Evolutionary conservation across 1,139 yeast genomes (phyloP).

Genomic region (Diutina rugosa): DNA sequence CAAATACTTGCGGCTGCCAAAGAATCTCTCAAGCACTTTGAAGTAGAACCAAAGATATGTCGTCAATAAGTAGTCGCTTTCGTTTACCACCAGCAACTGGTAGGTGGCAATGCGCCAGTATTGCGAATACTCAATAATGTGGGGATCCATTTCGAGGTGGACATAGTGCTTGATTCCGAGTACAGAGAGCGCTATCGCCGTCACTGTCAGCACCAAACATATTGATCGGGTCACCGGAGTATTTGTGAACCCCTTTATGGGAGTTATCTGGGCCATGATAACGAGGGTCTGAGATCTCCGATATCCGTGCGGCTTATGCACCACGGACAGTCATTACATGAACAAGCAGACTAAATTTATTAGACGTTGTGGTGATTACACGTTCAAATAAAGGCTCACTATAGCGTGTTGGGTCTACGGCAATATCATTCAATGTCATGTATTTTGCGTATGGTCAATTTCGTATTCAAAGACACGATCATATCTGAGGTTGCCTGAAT

Average conservation of each 20-base stretch:
- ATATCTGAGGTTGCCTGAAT: too few relatives aligned
- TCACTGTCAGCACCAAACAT: constrained; percentile 25
- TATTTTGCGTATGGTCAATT: too few relatives aligned
- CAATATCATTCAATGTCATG: too few relatives aligned
- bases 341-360: too few relatives aligned
- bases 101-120: constrained; percentile 52
- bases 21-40: constrained; percentile 51
- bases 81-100: constrained; percentile 49
- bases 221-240: constrained; percentile 44
- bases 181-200: constrained; percentile 43
- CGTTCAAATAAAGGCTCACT: too few relatives aligned
- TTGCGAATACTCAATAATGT: constrained; percentile 45
- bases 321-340: neutral
- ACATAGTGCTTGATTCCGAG: constrained; percentile 44
- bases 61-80: constrained; percentile 48
- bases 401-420: too few relatives aligned
- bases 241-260: constrained; percentile 43
- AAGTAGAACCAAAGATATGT: constrained; percentile 42
- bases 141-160: constrained; percentile 43
- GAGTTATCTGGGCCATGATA: constrained; percentile 16
- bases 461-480: too few relatives aligned
- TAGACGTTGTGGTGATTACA: too few relatives aligned
- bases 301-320: neutral
- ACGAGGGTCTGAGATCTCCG: constrained; percentile 6
- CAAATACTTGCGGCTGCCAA: constrained; percentile 48